Conservation (phyloP, 768 basidiomycete genomes). For the Pilatotrama ljubarskyi region DNA sequence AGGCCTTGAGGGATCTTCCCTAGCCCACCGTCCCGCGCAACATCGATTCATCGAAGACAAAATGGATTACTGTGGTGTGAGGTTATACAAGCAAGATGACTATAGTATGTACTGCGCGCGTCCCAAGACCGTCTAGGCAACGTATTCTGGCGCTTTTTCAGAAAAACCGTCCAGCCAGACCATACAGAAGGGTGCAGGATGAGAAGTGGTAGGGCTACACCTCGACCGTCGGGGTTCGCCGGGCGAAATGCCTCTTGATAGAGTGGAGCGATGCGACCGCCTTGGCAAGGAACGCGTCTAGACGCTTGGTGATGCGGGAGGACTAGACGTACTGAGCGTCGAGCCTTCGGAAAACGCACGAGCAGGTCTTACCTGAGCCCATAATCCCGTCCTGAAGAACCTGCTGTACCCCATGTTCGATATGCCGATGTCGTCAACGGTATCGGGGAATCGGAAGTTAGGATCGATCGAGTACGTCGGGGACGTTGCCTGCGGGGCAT, state of each 20-base stretch:
- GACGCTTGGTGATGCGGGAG: background rate
- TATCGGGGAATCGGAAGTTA: conserved; percentile 1
- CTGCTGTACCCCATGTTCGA: conserved; percentile 12
- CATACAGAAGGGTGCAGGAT: background rate
- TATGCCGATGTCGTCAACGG: background rate
- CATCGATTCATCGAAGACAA: no score
- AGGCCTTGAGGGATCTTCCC: background rate
- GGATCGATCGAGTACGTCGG: background rate
- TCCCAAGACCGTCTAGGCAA: no score
- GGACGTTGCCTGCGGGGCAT: background rate
- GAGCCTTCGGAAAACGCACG: background rate
- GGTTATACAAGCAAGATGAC: no score
- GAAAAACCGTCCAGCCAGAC: no score
- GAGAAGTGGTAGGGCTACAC: background rate
- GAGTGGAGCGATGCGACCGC: background rate
- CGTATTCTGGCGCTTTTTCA: background rate
- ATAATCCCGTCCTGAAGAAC: conserved; percentile 10
- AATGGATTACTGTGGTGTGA: no score
- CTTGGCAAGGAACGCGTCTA: conserved; percentile 4
- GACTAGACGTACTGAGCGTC: background rate
- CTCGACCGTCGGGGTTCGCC: background rate
- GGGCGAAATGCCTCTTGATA: background rate
- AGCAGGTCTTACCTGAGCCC: conserved; percentile 1
- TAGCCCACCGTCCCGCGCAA: no score
- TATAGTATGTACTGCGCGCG: no score